phyloP scores from a whole-genome alignment of 108 stramenopile genomes.

The Skeletonema menzelii region DNA sequence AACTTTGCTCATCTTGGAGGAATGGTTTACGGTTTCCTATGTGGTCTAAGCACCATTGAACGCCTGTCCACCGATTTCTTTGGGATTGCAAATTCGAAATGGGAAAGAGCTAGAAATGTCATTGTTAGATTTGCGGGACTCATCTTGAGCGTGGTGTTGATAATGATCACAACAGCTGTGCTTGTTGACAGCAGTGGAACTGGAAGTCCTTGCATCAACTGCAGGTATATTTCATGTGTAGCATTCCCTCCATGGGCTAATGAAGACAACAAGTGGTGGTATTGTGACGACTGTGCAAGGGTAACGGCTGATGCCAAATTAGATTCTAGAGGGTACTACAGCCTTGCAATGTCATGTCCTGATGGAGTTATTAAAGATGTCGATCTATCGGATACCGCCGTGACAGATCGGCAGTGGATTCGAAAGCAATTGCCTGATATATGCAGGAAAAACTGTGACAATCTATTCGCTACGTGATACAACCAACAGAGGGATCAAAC shows the following conservation, averaged over 20 bases:
- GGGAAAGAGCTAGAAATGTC: slow-evolving; percentile 29
- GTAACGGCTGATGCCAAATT: slow-evolving; percentile 54
- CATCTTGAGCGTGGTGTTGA: slow-evolving; percentile 65
- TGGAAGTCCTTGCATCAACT: slow-evolving; percentile 66
- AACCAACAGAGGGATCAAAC: too few species aligned
- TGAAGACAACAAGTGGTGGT: slow-evolving; percentile 84
- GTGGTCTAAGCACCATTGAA: slow-evolving; percentile 79
- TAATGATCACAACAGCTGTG: slow-evolving; percentile 65
- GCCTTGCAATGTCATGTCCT: slow-evolving; percentile 62
- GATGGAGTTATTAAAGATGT: slow-evolving; percentile 63
- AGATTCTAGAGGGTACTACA: slow-evolving; percentile 49
- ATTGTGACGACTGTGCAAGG: slow-evolving; percentile 82
- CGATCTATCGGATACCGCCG: slow-evolving; percentile 46
- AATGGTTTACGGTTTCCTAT: slow-evolving; percentile 78
- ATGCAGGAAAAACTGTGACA: slow-evolving; percentile 64
- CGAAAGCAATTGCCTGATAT: slow-evolving; percentile 54
- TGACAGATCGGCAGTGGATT: slow-evolving; percentile 56
- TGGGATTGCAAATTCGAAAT: slow-evolving; percentile 42
- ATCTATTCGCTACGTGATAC: slow-evolving; percentile 39
- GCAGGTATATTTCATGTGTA: slow-evolving; percentile 82
- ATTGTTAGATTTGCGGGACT: slow-evolving; percentile 71
- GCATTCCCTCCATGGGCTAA: slow-evolving; percentile 74
- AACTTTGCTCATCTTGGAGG: slow-evolving; percentile 90
- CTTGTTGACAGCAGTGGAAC: slow-evolving; percentile 63
- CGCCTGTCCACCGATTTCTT: slow-evolving; percentile 74